Evolutionary conservation across 192 early-diverging fungal genomes (phyloP), one percentile per base, ranked within the genome.

Genomic region (Entomortierella chlamydospora): DNA sequence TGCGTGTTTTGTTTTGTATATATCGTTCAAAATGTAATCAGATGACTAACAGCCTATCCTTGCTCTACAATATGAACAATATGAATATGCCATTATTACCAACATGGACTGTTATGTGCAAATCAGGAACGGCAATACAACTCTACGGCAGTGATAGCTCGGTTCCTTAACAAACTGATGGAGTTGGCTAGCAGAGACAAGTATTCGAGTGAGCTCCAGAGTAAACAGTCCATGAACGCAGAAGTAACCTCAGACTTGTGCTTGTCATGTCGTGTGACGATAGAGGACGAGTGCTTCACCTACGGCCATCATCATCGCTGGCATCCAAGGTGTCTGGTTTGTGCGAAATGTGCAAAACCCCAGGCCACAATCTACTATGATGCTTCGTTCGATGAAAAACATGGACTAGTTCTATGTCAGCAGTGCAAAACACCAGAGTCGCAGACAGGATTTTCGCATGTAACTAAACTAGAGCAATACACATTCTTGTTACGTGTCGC

Each of bases 381-480:
- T 45, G 85, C 89, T 1, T 82, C 79, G 10, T 88, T 86, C 52
- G 87, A 90, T 66, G 65, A 82, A 33, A 39, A 47, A 18, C 66
- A 72, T 1, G 82, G 83, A 11, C 22, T 68, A 39, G 73, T 90
- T 22, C 80, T 83, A 34, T 92, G 91, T 71, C 83, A 86, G 17
- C 67, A 63, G n/a, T 90, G 90, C 61, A 76, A 73, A 15, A 82
- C 84, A 28, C 80, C 86, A 39, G 74, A 79, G 57, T 72, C 80
- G 13, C 58, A 83, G 11, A 47, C 72, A 20, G 69, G 90, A 11
- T 91, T 95, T 64, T 86, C 89, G 67, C 82, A 88, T 73, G 89
- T 98, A 3, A 91, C 97, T 11, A 93, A 96, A 70, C 83, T 99
- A 47, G 88, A 96, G 67, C 95, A 98, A 84, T 97, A 97, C 82